phyloP scores from a whole-genome alignment of 2,329 filamentous ascomycete genomes.

The Leptographium wingfieldii region DNA sequence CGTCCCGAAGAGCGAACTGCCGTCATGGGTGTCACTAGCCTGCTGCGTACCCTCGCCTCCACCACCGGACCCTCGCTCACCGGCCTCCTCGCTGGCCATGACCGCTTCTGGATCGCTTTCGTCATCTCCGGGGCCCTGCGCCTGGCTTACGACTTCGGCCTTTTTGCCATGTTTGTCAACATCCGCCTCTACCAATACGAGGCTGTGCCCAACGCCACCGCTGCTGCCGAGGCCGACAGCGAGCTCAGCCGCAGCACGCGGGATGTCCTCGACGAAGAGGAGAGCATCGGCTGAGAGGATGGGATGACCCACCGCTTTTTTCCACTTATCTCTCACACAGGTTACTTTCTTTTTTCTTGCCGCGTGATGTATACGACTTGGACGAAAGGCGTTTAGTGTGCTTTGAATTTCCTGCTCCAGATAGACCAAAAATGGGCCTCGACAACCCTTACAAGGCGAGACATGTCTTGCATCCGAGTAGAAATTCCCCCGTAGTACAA shows the following conservation, averaged over 20 bases:
- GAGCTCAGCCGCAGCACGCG: conserved; percentile 21
- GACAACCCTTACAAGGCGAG: no score
- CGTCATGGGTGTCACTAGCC: conserved; percentile 56
- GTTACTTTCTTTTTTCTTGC: not conserved
- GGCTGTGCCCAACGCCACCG: conserved; percentile 60
- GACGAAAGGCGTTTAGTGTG: not conserved
- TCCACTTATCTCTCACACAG: not conserved
- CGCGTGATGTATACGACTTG: not conserved
- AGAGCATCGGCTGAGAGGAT: not conserved
- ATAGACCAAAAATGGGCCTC: no score
- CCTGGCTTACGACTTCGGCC: conserved; percentile 43
- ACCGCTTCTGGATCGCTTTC: conserved; percentile 50
- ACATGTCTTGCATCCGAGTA: no score
- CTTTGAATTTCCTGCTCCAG: not conserved
- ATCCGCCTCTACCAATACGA: conserved; percentile 38
- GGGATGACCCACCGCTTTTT: not conserved
- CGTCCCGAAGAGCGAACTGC: conserved; percentile 52
- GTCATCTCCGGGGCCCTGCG: conserved; percentile 40
- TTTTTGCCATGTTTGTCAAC: conserved; percentile 47
- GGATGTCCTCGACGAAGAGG: conserved; percentile 10
- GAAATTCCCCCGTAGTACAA: no score
- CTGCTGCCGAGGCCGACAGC: conserved; percentile 52
- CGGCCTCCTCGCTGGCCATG: conserved; percentile 37
- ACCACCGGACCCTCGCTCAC: conserved; percentile 42
- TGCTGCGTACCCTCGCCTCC: conserved; percentile 46